Percentiles rank a stretch among this genome's conserved stretches.
These are phyloP conservation scores for Vigna mungo DNA, from an alignment of 306 rosid species.

Conservation along the genomic window DNA sequence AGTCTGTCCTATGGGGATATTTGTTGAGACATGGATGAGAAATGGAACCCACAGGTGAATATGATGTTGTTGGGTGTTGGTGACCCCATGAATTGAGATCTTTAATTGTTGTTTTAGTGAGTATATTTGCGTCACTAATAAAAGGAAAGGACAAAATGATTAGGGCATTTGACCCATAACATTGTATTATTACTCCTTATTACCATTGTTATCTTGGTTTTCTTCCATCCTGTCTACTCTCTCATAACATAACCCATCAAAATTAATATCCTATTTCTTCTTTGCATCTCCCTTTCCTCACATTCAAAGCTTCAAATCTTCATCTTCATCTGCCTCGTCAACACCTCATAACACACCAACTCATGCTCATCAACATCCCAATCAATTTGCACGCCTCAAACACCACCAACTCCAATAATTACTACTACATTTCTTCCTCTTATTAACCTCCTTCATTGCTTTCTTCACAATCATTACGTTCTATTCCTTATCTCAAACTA, in stretches of 20 bases:
- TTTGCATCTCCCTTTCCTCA: conserved; percentile 21
- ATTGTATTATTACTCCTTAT: conserved; percentile 4
- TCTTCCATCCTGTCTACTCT: conserved; percentile 4
- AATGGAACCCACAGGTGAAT: conserved; percentile 43
- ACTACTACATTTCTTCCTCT: too few species aligned
- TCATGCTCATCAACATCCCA: conserved; percentile 37
- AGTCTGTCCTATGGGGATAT: too few species aligned
- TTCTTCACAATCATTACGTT: too few species aligned
- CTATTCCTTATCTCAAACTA: neutral
- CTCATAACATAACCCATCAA: neutral
- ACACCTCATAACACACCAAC: neutral
- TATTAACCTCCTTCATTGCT: too few species aligned
- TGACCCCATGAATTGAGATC: conserved; percentile 30
- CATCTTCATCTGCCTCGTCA: neutral
- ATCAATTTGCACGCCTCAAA: conserved; percentile 35
- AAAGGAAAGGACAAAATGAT: conserved; percentile 36
- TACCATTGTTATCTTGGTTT: conserved; percentile 5
- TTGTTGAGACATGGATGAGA: conserved; percentile 2
- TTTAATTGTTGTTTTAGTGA: conserved; percentile 35
- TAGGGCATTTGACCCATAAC: conserved; percentile 31
- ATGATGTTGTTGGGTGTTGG: conserved; percentile 24
- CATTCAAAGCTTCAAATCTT: conserved; percentile 21
- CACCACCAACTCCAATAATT: neutral
- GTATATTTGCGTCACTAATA: conserved; percentile 5
- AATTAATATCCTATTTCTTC: neutral